A percentile compares a stretch with the other conserved stretches of the same genome.
Conservation (phyloP, 2,329 filamentous ascomycete species). For the Allantophomopsis cytisporea region DNA sequence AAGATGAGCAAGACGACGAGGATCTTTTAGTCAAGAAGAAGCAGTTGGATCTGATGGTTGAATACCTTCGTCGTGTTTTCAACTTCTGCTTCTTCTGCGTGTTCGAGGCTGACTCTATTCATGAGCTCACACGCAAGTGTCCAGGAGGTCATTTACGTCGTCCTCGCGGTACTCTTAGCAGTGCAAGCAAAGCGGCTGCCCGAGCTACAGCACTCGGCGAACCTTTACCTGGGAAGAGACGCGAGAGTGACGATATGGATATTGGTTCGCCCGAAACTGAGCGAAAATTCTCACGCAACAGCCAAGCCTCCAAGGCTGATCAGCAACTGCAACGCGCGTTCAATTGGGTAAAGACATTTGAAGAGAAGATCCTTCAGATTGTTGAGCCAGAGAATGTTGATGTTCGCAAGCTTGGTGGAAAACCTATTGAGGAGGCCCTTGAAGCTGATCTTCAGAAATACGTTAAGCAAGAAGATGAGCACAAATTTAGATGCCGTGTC, state of each 20-base stretch:
- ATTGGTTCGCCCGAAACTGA: slow-evolving; percentile 56
- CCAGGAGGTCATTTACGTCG: slow-evolving; percentile 93
- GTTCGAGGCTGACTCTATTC: slow-evolving; percentile 93
- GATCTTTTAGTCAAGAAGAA: slow-evolving; percentile 90
- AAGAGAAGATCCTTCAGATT: slow-evolving; percentile 89
- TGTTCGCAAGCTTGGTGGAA: slow-evolving; percentile 81
- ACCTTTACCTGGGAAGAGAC: slow-evolving; percentile 73
- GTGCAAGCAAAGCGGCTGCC: slow-evolving; percentile 71
- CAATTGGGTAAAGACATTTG: slow-evolving; percentile 98
- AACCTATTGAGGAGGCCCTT: slow-evolving; percentile 70
- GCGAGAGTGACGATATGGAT: slow-evolving; percentile 46
- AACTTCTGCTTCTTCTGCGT: slow-evolving; percentile 99
- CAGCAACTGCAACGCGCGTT: slow-evolving; percentile 89
- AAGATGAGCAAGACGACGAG: slow-evolving; percentile 81
- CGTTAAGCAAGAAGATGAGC: slow-evolving; percentile 94
- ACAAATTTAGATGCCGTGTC: slow-evolving; percentile 93
- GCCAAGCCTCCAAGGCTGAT: slow-evolving; percentile 62
- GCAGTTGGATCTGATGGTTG: slow-evolving; percentile 86
- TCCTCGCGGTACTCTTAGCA: slow-evolving; percentile 73
- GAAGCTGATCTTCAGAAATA: slow-evolving; percentile 77
- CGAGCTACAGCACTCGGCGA: slow-evolving; percentile 72
- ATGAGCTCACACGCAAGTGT: slow-evolving; percentile 91
- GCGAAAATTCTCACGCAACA: slow-evolving; percentile 50
- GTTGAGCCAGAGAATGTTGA: slow-evolving; percentile 82
- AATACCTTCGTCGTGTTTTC: slow-evolving; percentile 92